Evolutionary conservation across 2,329 filamentous ascomycete genomes (phyloP), one percentile per base, ranked within the genome.

Genomic region (Cephalotrichum gorgonifer): DNA sequence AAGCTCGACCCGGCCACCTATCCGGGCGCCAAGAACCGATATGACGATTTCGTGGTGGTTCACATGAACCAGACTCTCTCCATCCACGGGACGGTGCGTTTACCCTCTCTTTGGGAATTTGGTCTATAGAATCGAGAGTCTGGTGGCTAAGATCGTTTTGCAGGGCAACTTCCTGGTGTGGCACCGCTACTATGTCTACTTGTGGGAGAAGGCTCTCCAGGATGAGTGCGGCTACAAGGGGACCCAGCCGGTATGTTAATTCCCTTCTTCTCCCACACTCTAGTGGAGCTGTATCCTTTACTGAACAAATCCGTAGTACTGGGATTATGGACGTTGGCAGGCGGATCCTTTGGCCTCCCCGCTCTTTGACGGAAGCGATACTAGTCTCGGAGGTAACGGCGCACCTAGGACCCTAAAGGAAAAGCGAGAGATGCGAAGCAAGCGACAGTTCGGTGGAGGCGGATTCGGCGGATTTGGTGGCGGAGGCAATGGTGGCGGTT

Each of bases 401-500:
- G 52, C 59, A 12, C 47, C 48, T 4, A 17, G 27, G 6, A 15
- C 41, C n/a, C 15, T 22, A n/a, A 14, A 7, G 9, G 15, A n/a
- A 7, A 43, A 48, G 47, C 38, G 39, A 27, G 14, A 30, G 11
- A 23, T 23, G 41, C 50, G 3, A 22, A 39, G 28, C 22, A 39
- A 60, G 46, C 56, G 44, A 11, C 44, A 46, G 44, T 54, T 57
- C 11, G 49, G 39, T 20, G 55, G 50, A 3, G 50, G 50, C 44
- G 55, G 56, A 12, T 54, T 56, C 20, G 48, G 48, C 9, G 48
- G 42, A 7, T 56, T 55, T 25, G 55, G 57, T 9, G 42, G 43
- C 71, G 3, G 68, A 69, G 77, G 74, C n/a, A 66, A 67, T 8
- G 78, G 78, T 9, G 78, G 78, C 42, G 78, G 75, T 27, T 79